Evolutionary conservation across 148 eudicot genomes (phyloP), one percentile per base, ranked within the genome.

Genomic region (Rhododendron williamsianum): DNA sequence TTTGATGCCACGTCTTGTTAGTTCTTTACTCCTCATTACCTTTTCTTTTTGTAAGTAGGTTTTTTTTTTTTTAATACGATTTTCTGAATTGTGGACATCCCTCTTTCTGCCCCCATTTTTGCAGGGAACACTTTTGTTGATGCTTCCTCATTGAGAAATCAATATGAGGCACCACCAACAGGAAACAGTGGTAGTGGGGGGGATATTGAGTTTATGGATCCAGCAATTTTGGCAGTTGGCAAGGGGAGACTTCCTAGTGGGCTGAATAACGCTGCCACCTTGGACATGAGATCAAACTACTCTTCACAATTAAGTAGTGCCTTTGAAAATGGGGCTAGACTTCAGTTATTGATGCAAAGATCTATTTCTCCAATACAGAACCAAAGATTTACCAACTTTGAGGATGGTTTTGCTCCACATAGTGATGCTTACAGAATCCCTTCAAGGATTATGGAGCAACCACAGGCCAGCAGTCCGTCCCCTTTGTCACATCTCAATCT

Each of bases 151-250:
- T 77, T 86, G 85, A 90, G 98, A 88, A 92, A 92, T 60, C 90
- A 91, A 60, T 93, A 91, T 87, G 93, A 92, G 87, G 87, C 92
- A 83, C 87, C 91, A 65, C 86, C 89, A 21, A 79, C 88, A 87
- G 92, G 87, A 84, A 89, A 93, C 87, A 63, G 87, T 52, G 85
- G 86, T 89, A 78, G 85, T 82, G 69, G 82, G 82, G 91, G 90
- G 69, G 98, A 97, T 84, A 92, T 95, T 81, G 99, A 95, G 84
- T 94, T 95, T 83, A 91, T 93, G 81, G 99, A 97, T 88, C 99
- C 99, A 81, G 98, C 99, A 77, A 97, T 97, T 83, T 86, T 97
- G 89, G 98, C 99, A 33, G 99, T 97, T 85, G 99, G 99, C 76
- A 93, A 93, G 85, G 99, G 95, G 84, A 94, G 94, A 84, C 87